Conservation (phyloP, 352 stramenopile genomes). For the Pythium coloratum region DNA sequence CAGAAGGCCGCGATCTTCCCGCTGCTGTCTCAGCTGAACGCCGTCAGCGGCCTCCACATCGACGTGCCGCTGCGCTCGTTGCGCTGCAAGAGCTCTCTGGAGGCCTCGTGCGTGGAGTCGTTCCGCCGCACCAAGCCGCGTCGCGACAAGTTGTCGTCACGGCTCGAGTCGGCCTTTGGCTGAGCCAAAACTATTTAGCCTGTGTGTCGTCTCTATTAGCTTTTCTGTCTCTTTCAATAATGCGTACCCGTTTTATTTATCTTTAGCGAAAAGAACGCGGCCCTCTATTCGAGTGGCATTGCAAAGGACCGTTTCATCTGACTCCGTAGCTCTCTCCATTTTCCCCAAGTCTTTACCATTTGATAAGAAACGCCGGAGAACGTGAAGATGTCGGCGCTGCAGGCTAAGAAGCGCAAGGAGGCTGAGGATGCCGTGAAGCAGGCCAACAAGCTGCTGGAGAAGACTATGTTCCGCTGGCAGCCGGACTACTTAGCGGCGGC, state of each 20-base stretch:
- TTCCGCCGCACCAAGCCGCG: slow-evolving; percentile 22
- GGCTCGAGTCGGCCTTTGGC: slow-evolving; percentile 27
- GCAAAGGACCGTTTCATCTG: slow-evolving; percentile 6
- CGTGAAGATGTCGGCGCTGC: slow-evolving; percentile 29
- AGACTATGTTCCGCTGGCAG: slow-evolving; percentile 68
- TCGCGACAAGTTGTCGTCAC: slow-evolving; percentile 26
- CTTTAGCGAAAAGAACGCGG: slow-evolving; percentile 12
- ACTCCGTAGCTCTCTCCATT: slow-evolving; percentile 4
- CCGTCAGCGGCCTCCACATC: slow-evolving; percentile 35
- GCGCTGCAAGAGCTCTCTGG: slow-evolving; percentile 65
- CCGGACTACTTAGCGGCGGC: slow-evolving; percentile 73
- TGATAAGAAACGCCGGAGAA: not conserved
- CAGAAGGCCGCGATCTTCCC: slow-evolving; percentile 56
- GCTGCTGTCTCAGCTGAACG: slow-evolving; percentile 61
- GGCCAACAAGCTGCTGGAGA: slow-evolving; percentile 34
- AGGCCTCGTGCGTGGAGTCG: slow-evolving; percentile 18
- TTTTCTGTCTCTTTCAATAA: not conserved
- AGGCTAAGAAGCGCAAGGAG: slow-evolving; percentile 34
- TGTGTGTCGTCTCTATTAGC: not conserved
- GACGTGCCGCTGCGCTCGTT: slow-evolving; percentile 67
- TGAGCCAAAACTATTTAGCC: slow-evolving; percentile 10
- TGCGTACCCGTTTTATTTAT: slow-evolving; percentile 10
- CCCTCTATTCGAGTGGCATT: slow-evolving; percentile 9
- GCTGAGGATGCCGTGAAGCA: slow-evolving; percentile 31
- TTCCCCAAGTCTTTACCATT: slow-evolving; percentile 6